Evolutionary conservation across 2,329 filamentous ascomycete species (phyloP).

Genomic region (Xylaria sp.): DNA sequence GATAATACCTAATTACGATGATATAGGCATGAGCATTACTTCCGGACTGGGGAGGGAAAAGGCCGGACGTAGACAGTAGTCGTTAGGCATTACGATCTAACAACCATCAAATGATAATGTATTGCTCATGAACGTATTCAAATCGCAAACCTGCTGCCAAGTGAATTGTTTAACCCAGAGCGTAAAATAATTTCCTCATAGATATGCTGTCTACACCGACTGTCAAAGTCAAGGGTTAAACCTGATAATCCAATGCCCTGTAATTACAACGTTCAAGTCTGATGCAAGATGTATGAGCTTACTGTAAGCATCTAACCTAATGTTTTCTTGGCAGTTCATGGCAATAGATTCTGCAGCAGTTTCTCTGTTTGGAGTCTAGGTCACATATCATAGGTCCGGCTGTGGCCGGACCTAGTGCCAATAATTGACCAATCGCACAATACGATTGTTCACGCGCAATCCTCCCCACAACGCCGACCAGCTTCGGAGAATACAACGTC

Average conservation of each 20-base stretch:
- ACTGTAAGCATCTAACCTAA: not conserved
- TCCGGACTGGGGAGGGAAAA: conserved; percentile 32
- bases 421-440: conserved; percentile 47
- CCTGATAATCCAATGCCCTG: not conserved
- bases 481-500: conserved; percentile 27
- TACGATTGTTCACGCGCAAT: conserved; percentile 27
- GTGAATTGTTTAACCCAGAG: not conserved
- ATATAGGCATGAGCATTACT: conserved; percentile 48
- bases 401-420: conserved; percentile 7
- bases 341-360: not conserved
- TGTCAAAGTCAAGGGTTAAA: not conserved
- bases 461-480: conserved; percentile 18
- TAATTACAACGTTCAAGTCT: not conserved
- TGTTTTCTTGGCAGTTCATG: not conserved
- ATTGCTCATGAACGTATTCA: conserved; percentile 43
- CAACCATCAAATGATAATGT: conserved; percentile 48
- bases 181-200: not conserved
- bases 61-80: conserved; percentile 38
- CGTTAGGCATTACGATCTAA: conserved; percentile 46
- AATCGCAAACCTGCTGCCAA: not conserved
- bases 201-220: not conserved
- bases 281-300: not conserved
- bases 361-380: not conserved
- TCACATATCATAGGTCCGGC: conserved; percentile 19
- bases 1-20: conserved; percentile 56